phyloP scores from a whole-genome alignment of 345 rosid genomes.

The Moricandia moricandioides region DNA sequence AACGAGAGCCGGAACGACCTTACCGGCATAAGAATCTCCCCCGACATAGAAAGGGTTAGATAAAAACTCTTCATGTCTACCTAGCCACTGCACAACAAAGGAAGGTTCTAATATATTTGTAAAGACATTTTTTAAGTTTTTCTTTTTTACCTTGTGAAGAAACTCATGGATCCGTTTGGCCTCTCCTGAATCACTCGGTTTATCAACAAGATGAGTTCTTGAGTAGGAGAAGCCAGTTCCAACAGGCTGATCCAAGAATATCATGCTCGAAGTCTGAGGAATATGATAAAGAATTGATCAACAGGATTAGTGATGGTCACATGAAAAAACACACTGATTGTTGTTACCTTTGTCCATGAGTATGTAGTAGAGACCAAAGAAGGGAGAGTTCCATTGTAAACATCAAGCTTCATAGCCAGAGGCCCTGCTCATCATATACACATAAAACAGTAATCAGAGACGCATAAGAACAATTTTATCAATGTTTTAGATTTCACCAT shows the following conservation, averaged over 20 bases:
- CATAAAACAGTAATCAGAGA: neutral
- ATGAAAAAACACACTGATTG: neutral
- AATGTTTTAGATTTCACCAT: neutral
- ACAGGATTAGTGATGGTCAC: neutral
- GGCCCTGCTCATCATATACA: conserved; percentile 33
- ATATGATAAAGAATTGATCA: neutral
- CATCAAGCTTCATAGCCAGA: neutral
- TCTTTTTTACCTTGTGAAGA: neutral
- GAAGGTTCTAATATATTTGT: neutral
- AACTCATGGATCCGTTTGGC: conserved; percentile 27
- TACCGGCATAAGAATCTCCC: conserved; percentile 38
- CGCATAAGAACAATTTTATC: neutral
- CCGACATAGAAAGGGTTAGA: conserved; percentile 49
- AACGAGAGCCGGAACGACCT: neutral
- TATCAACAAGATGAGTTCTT: neutral
- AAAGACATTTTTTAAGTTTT: neutral
- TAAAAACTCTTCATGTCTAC: conserved; percentile 49
- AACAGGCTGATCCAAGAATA: neutral
- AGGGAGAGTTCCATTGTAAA: neutral
- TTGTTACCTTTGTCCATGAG: conserved; percentile 5
- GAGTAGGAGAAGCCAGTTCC: neutral
- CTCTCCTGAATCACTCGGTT: neutral
- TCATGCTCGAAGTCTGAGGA: neutral
- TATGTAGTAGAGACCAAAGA: neutral
- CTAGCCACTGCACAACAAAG: neutral